phyloP scores from a whole-genome alignment of 2,329 filamentous ascomycete species.

The Zelopaecilomyces penicillatus region DNA sequence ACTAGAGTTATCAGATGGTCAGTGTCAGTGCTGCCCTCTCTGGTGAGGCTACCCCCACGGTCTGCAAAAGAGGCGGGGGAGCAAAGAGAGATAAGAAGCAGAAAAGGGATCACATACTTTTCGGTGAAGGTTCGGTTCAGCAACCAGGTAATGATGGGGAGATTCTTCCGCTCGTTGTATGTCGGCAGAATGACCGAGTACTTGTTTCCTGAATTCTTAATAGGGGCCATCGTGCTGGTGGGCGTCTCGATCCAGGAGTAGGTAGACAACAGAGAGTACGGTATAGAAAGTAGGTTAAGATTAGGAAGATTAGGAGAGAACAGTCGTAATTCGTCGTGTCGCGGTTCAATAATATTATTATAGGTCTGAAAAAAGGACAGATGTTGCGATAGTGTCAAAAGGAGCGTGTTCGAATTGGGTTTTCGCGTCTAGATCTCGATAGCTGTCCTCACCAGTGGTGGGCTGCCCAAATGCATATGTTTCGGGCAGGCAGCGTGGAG shows the following conservation, averaged over 20 bases:
- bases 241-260: not conserved
- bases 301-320: not conserved
- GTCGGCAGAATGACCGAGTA: constrained; percentile 97
- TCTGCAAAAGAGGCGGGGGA: not conserved
- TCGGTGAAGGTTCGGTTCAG: constrained; percentile 87
- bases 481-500: not conserved
- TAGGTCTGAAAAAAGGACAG: not conserved
- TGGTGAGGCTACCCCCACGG: no score
- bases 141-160: constrained; percentile 92
- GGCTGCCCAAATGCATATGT: constrained; percentile 2
- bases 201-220: constrained; percentile 51
- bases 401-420: constrained; percentile 20
- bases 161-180: constrained; percentile 96
- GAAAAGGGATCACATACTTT: constrained; percentile 47
- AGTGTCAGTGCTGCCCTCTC: not conserved
- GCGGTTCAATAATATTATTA: no score
- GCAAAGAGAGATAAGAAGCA: not conserved
- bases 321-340: not conserved
- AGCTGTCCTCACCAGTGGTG: constrained; percentile 5
- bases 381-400: constrained; percentile 11
- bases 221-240: constrained; percentile 35
- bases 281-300: not conserved
- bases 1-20: constrained; percentile 35
- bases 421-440: constrained; percentile 9
- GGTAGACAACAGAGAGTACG: not conserved